Evolutionary conservation across 345 rosid genomes (phyloP).

Genomic region (Microcos paniculata): DNA sequence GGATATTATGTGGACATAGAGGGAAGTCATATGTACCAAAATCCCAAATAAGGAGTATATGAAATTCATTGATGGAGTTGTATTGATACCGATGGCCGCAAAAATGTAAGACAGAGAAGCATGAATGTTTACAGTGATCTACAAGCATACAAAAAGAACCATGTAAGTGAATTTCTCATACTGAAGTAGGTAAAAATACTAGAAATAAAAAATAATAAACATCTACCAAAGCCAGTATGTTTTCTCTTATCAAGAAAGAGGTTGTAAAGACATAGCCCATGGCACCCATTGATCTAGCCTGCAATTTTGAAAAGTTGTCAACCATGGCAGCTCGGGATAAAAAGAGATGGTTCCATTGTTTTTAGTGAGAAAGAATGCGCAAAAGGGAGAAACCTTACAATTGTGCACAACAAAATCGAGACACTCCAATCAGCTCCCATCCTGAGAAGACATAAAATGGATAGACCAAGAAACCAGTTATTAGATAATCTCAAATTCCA

Average conservation of each 20-base stretch:
- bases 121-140: slow-evolving; percentile 92
- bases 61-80: slow-evolving; percentile 72
- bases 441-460: slow-evolving; percentile 44
- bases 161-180: slow-evolving; percentile 4
- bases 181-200: not conserved
- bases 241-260: slow-evolving; percentile 90
- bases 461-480: slow-evolving; percentile 9
- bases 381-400: slow-evolving; percentile 46
- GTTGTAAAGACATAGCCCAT: slow-evolving; percentile 81
- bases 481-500: not conserved
- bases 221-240: slow-evolving; percentile 81
- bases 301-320: slow-evolving; percentile 23
- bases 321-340: slow-evolving; percentile 13
- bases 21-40: slow-evolving; percentile 49
- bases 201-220: not conserved
- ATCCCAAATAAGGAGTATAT: slow-evolving; percentile 75
- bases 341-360: slow-evolving; percentile 16
- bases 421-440: slow-evolving; percentile 62
- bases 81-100: slow-evolving; percentile 71
- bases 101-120: slow-evolving; percentile 71
- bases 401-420: slow-evolving; percentile 77
- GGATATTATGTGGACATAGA: not conserved
- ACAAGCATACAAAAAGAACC: slow-evolving; percentile 24
- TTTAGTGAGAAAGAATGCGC: slow-evolving; percentile 21
- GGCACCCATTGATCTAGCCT: slow-evolving; percentile 82